A percentile compares a stretch with the other conserved stretches of the same genome.
These are phyloP conservation scores for Fusarium concolor DNA, from an alignment of 2,329 filamentous ascomycete species.

Conservation along the genomic window DNA sequence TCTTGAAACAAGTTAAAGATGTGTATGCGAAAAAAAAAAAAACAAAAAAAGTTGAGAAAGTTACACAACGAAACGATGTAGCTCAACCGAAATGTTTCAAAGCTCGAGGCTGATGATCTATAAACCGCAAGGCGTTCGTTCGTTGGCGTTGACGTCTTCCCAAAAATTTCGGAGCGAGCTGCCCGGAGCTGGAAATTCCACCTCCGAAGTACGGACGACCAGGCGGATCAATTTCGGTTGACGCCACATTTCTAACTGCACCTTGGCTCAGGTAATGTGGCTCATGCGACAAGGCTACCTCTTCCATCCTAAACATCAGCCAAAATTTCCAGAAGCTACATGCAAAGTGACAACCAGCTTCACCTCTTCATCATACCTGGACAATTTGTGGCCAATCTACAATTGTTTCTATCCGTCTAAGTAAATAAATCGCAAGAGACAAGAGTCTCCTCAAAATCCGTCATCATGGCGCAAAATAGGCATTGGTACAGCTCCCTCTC, in stretches of 20 bases:
- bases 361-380: background rate
- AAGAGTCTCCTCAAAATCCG: slow-evolving; percentile 26
- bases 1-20: slow-evolving; percentile 50
- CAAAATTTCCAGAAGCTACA: slow-evolving; percentile 46
- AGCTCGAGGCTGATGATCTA: slow-evolving; percentile 33
- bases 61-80: slow-evolving; percentile 5
- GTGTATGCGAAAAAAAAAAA: background rate
- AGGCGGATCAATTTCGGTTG: slow-evolving; percentile 50
- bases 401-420: background rate
- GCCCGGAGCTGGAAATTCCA: slow-evolving; percentile 44
- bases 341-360: slow-evolving; percentile 21
- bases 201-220: slow-evolving; percentile 20
- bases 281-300: slow-evolving; percentile 29
- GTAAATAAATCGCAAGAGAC: background rate
- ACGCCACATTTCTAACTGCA: slow-evolving; percentile 6
- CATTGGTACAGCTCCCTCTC: slow-evolving; percentile 72
- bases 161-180: slow-evolving; percentile 42
- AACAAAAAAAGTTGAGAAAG: background rate
- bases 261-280: slow-evolving; percentile 14
- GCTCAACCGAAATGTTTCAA: slow-evolving; percentile 15
- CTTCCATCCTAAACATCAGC: slow-evolving; percentile 30
- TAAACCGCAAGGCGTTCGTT: slow-evolving; percentile 19
- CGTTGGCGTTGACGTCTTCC: slow-evolving; percentile 26
- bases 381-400: slow-evolving; percentile 4
- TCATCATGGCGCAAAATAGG: slow-evolving; percentile 73